Base-by-base conservation (phyloP, 2,329 filamentous ascomycete genomes). In the Fusarium domesticum region DNA sequence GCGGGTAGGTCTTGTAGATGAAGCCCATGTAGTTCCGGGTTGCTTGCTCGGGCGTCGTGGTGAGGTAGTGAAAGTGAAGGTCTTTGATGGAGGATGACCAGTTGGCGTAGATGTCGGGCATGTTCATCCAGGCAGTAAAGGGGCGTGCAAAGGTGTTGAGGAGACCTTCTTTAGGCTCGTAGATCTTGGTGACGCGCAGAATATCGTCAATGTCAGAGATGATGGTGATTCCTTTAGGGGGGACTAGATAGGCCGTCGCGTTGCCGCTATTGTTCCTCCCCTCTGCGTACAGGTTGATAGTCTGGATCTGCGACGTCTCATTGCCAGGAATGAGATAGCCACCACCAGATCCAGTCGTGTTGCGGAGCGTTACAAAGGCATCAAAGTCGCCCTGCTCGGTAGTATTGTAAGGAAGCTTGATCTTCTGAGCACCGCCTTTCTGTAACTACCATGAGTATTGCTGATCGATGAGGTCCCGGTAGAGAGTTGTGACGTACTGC, bases 141-240 rank as follows among this genome's bases (percentile, higher is more conserved):
- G 83, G 73, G 4, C 80, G 76, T 0, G 86, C 86, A 58, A 91
- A 90, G 0, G 85, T 83, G 68, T 91, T 91, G 10, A 90, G 71
- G 0, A 91, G 71, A 5, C 87, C 87, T 60, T 90, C 77, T 52
- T 82, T 80, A 0, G 87, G 87, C 37, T 86, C 66, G 63, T 88
- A 91, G 61, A 91, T 91, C 66, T 89, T 87, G 43, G 87, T 91
- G 2, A 90, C 70, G n/a, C 87, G 81, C 0, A 90, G 76, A 45
- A 89, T 89, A 59, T 91, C 87, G 54, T 90, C 87, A 49, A 91
- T 87, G 58, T 91, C 87, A 1, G 82, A 87, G 54, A 91, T 71
- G 48, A 91, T 74, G 1, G 87, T 90, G 17, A 89, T 67, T 15
- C 87, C 87, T 12, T 74, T 71, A 0, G 80, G 71, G 0, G 87